Evolutionary conservation across 768 basidiomycete species (phyloP).

Genomic region (Pleurotus ostreatus): DNA sequence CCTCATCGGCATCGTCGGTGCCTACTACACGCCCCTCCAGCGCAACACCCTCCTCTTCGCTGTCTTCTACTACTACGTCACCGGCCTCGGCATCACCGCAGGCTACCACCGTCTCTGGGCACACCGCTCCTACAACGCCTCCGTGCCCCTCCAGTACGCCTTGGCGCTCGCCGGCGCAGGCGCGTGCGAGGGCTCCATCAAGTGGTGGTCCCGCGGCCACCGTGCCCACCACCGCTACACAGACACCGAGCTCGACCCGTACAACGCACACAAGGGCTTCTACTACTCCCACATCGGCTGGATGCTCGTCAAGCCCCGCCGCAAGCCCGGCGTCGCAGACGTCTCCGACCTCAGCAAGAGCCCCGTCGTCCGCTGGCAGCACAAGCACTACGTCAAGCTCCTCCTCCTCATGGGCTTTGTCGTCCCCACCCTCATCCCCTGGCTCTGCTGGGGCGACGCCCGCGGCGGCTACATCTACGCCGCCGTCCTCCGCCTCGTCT

Average conservation of each 20-base stretch:
- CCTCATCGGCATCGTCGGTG: constrained; percentile 67
- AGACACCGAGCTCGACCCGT: constrained; percentile 94
- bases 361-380: constrained; percentile 81
- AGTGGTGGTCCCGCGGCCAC: constrained; percentile 98
- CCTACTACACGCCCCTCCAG: constrained; percentile 57
- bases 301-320: constrained; percentile 90
- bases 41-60: constrained; percentile 67
- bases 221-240: constrained; percentile 96
- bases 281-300: constrained; percentile 84
- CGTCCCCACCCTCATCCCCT: constrained; percentile 7
- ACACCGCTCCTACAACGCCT: constrained; percentile 92
- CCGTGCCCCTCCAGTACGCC: constrained; percentile 79
- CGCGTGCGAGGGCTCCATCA: constrained; percentile 93
- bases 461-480: constrained; percentile 65
- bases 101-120: constrained; percentile 98
- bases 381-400: constrained; percentile 54
- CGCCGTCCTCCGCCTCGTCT: constrained; percentile 1
- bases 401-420: constrained; percentile 4
- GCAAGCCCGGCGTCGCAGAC: constrained; percentile 86
- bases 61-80: constrained; percentile 34
- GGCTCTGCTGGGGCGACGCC: constrained; percentile 72
- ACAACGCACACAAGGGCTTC: constrained; percentile 87
- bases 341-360: constrained; percentile 81
- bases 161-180: constrained; percentile 85
- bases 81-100: constrained; percentile 83